Conservation (phyloP, 345 rosid genomes). For the Syzygium grande region DNA sequence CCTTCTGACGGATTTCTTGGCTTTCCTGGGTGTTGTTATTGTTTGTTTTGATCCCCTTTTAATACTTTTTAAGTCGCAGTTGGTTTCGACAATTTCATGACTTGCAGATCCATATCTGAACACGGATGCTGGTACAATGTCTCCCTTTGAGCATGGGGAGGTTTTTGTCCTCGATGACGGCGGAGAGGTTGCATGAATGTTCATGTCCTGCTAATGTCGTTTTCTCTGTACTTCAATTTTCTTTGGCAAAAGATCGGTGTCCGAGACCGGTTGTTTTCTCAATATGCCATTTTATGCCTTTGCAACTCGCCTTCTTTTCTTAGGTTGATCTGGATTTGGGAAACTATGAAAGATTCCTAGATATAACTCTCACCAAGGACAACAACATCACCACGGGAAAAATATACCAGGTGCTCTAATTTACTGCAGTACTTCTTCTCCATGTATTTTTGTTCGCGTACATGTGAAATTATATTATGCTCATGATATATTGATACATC, state of each 20-base stretch:
- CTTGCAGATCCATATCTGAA: conserved; percentile 84
- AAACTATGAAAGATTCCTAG: conserved; percentile 91
- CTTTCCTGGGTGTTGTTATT: neutral
- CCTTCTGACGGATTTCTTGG: neutral
- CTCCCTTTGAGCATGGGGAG: conserved; percentile 96
- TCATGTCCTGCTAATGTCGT: neutral
- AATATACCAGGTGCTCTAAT: conserved; percentile 76
- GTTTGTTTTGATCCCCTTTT: neutral
- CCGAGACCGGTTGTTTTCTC: neutral
- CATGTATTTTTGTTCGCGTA: neutral
- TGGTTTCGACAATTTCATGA: neutral
- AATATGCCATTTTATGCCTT: neutral
- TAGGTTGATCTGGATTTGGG: conserved; percentile 99
- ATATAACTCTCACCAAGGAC: conserved; percentile 75
- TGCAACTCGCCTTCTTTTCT: neutral
- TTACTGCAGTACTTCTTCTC: neutral
- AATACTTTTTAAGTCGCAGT: neutral
- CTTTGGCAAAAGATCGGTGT: neutral
- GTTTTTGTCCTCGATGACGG: conserved; percentile 98
- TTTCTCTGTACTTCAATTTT: neutral
- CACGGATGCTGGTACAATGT: conserved; percentile 98
- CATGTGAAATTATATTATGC: neutral
- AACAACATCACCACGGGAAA: conserved; percentile 95
- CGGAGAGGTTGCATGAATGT: conserved; percentile 63
- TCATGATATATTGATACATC: neutral